Conservation (phyloP, 2,329 filamentous ascomycete species). For the Exophiala calicioides region DNA sequence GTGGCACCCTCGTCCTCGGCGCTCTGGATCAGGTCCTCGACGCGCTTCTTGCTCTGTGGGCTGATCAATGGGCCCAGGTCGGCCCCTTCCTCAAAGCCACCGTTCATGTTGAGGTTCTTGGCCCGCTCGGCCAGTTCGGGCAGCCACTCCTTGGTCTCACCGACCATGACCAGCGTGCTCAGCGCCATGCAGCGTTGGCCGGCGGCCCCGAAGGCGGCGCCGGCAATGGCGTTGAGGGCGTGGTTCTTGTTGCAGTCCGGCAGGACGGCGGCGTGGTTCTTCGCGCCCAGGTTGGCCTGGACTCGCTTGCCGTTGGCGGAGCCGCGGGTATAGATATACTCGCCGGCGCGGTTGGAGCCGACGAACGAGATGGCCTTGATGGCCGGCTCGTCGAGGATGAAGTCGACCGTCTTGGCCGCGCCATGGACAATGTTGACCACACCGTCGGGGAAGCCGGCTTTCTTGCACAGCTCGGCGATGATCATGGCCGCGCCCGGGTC, state of each 20-base stretch:
- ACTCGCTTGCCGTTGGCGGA: constrained; percentile 71
- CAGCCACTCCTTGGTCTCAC: constrained; percentile 66
- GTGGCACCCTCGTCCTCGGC: constrained; percentile 65
- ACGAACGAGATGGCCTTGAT: constrained; percentile 72
- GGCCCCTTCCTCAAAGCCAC: constrained; percentile 63
- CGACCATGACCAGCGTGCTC: constrained; percentile 65
- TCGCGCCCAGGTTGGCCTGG: constrained; percentile 68
- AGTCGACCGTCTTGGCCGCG: constrained; percentile 65
- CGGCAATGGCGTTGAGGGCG: constrained; percentile 64
- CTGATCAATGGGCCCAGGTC: constrained; percentile 67
- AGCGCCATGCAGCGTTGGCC: constrained; percentile 71
- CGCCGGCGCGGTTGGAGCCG: constrained; percentile 67
- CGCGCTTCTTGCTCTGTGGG: constrained; percentile 63
- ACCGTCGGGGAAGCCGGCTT: constrained; percentile 65
- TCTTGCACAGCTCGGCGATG: constrained; percentile 62
- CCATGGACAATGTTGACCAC: constrained; percentile 69
- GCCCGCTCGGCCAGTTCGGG: constrained; percentile 63
- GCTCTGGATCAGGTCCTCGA: constrained; percentile 61
- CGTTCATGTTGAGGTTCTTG: constrained; percentile 61
- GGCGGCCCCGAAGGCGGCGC: constrained; percentile 68
- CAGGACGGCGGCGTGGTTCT: constrained; percentile 68
- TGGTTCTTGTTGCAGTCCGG: constrained; percentile 71
- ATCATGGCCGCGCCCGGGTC: constrained; percentile 68
- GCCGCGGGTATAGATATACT: constrained; percentile 68
- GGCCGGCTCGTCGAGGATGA: constrained; percentile 66